Conservation (phyloP, 1,284 basidiomycete species). For the Polyporus tsugae region DNA sequence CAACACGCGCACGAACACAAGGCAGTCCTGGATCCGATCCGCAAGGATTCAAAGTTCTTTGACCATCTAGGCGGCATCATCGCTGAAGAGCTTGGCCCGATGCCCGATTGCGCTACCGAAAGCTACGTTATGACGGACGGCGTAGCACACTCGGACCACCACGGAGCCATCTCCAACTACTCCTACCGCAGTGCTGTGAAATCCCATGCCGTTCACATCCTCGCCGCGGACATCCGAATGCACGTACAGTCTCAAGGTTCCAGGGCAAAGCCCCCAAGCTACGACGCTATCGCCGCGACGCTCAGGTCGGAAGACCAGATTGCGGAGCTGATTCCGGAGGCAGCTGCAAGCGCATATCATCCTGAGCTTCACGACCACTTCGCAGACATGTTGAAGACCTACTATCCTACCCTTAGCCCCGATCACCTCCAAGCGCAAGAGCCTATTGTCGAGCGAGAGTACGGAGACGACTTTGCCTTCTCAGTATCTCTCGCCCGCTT, state of each 20-base stretch:
- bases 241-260: constrained; percentile 52
- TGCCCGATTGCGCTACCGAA: constrained; percentile 67
- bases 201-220: constrained; percentile 76
- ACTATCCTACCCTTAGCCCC: constrained; percentile 64
- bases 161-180: constrained; percentile 68
- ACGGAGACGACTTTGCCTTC: constrained; percentile 85
- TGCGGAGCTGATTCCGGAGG: constrained; percentile 70
- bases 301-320: constrained; percentile 70
- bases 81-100: constrained; percentile 69
- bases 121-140: constrained; percentile 57
- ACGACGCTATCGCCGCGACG: constrained; percentile 58
- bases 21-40: constrained; percentile 60
- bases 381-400: constrained; percentile 50
- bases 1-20: constrained; percentile 84
- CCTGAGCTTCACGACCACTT: constrained; percentile 73
- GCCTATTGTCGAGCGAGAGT: constrained; percentile 74
- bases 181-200: constrained; percentile 80
- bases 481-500: constrained; percentile 59
- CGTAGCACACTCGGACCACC: constrained; percentile 61
- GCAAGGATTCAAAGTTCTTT: constrained; percentile 71
- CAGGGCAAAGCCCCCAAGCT: constrained; percentile 62
- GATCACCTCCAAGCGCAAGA: constrained; percentile 73
- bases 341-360: constrained; percentile 72
- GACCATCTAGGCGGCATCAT: constrained; percentile 66
- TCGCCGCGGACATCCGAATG: constrained; percentile 75